Conservation (phyloP, 768 basidiomycete genomes). For the Paxillus involutus region DNA sequence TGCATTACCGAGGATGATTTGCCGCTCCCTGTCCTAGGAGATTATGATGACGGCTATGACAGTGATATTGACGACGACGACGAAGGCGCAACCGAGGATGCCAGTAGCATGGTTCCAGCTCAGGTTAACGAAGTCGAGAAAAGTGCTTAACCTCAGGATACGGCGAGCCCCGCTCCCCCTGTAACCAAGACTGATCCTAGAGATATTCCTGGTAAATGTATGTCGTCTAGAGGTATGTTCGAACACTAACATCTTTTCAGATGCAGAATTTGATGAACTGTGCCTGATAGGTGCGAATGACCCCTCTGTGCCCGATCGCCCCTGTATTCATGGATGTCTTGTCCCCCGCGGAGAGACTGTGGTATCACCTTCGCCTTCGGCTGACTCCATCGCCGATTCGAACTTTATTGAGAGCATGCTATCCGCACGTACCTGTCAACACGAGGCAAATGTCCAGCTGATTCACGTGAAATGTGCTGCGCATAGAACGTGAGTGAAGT, state of each 20-base stretch:
- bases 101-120: not conserved
- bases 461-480: slow-evolving; percentile 14
- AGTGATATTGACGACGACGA: slow-evolving; percentile 28
- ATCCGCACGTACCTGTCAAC: not conserved
- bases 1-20: not conserved
- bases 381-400: not conserved
- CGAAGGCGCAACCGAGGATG: not conserved
- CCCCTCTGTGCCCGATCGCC: not conserved
- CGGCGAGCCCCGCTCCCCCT: not conserved
- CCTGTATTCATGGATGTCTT: slow-evolving; percentile 5
- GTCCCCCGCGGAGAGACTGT: not conserved
- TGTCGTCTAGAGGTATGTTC: not conserved
- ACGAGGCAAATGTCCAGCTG: too few species aligned
- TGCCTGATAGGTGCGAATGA: not conserved
- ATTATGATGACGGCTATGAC: slow-evolving; percentile 21
- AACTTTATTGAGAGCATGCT: not conserved
- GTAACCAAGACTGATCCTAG: not conserved
- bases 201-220: not conserved
- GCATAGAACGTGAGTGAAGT: slow-evolving; percentile 15
- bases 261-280: too few species aligned
- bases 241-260: too few species aligned
- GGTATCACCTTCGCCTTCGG: not conserved
- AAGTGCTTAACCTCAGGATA: not conserved
- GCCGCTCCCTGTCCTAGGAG: not conserved
- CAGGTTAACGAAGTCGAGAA: not conserved